Conservation (phyloP, 306 rosid genomes). For the Acacia confusa region DNA sequence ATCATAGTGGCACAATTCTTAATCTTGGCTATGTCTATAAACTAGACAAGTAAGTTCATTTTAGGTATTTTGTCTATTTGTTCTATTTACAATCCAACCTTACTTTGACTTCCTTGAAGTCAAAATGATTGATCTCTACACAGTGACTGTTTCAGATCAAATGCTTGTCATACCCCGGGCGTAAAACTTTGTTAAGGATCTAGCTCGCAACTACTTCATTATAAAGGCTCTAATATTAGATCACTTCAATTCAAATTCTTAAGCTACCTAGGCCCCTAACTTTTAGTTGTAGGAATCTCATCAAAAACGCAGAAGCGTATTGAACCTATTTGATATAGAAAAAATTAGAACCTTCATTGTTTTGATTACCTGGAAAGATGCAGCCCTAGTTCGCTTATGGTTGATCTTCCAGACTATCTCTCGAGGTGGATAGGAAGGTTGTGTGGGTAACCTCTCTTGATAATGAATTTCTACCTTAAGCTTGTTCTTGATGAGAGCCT, state of each 20-base stretch:
- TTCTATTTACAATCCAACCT: conserved; percentile 6
- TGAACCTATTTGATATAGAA: too few relatives aligned
- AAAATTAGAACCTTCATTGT: too few relatives aligned
- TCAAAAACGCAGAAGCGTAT: too few relatives aligned
- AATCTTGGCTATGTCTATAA: conserved; percentile 52
- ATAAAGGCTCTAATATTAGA: neutral
- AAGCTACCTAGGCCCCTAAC: neutral
- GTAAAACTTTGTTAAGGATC: neutral
- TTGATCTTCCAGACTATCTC: too few relatives aligned
- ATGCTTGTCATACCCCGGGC: neutral
- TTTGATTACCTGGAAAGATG: too few relatives aligned
- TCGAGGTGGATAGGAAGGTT: too few relatives aligned
- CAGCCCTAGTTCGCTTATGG: too few relatives aligned
- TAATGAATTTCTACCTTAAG: too few relatives aligned
- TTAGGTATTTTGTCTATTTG: neutral
- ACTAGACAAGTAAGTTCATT: conserved; percentile 35
- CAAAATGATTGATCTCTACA: neutral
- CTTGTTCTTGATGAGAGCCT: too few relatives aligned
- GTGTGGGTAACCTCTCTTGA: too few relatives aligned
- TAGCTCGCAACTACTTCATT: neutral
- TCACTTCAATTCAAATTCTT: neutral
- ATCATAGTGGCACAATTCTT: conserved; percentile 79
- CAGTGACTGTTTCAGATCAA: neutral
- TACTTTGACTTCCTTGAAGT: conserved; percentile 37
- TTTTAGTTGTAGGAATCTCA: too few relatives aligned